Evolutionary conservation across 2,329 filamentous ascomycete species (phyloP).

Genomic region (Thielaviopsis populi): DNA sequence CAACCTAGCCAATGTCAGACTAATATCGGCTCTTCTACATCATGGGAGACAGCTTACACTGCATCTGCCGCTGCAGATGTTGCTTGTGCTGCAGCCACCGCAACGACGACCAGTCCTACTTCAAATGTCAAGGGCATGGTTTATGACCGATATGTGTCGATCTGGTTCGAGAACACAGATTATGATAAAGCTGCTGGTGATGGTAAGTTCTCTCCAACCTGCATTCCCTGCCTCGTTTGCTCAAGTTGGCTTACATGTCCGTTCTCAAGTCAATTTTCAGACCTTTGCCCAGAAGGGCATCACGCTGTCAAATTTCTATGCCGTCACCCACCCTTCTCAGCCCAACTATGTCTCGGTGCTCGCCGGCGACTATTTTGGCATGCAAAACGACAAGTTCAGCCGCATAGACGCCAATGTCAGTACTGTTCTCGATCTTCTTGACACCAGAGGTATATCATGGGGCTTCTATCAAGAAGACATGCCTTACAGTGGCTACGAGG

Average conservation of each 20-base stretch:
- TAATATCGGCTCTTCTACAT: slow-evolving; percentile 17
- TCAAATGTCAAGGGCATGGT: slow-evolving; percentile 53
- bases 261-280: slow-evolving; percentile 20
- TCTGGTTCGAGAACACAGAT: slow-evolving; percentile 68
- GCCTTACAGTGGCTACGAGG: slow-evolving; percentile 61
- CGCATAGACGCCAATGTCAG: slow-evolving; percentile 45
- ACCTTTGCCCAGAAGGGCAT: slow-evolving; percentile 24
- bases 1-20: neutral
- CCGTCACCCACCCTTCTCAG: slow-evolving; percentile 56
- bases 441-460: slow-evolving; percentile 50
- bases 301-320: slow-evolving; percentile 31
- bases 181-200: slow-evolving; percentile 50
- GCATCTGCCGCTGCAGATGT: neutral
- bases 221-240: slow-evolving; percentile 22
- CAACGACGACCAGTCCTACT: slow-evolving; percentile 43
- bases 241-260: neutral
- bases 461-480: slow-evolving; percentile 63
- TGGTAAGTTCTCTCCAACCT: slow-evolving; percentile 27
- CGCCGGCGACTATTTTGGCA: slow-evolving; percentile 59
- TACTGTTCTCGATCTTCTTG: slow-evolving; percentile 53
- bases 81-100: slow-evolving; percentile 26
- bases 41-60: slow-evolving; percentile 1
- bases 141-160: slow-evolving; percentile 56
- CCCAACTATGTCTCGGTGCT: slow-evolving; percentile 60
- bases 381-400: slow-evolving; percentile 52